Percentiles rank a stretch among this genome's conserved stretches.
Conservation (phyloP, 1,284 basidiomycete genomes). For the Hypsizygus ulmarius region DNA sequence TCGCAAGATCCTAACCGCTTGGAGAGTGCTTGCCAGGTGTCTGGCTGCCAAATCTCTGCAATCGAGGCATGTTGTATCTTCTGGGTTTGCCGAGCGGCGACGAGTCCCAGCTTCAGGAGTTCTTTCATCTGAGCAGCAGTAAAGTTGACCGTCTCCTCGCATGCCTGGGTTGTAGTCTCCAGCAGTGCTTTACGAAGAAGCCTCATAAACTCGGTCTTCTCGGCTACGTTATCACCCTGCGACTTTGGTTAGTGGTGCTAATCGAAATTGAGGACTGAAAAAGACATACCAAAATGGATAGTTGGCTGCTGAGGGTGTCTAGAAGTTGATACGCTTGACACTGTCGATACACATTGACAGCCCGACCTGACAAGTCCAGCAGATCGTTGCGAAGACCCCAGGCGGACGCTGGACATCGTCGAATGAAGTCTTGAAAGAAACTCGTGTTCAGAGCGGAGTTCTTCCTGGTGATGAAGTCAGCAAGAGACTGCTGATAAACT, state of each 20-base stretch:
- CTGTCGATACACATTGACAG: slow-evolving; percentile 75
- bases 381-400: slow-evolving; percentile 69
- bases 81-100: slow-evolving; percentile 65
- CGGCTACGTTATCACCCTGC: slow-evolving; percentile 28
- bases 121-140: slow-evolving; percentile 78
- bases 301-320: slow-evolving; percentile 61
- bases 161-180: slow-evolving; percentile 50
- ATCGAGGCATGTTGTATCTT: slow-evolving; percentile 33
- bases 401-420: slow-evolving; percentile 62
- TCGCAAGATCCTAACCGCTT: slow-evolving; percentile 31
- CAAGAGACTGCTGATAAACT: slow-evolving; percentile 67
- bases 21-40: slow-evolving; percentile 35
- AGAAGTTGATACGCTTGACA: slow-evolving; percentile 76
- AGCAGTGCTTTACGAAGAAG: slow-evolving; percentile 52
- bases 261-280: slow-evolving; percentile 7
- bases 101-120: slow-evolving; percentile 70
- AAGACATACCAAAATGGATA: slow-evolving; percentile 50
- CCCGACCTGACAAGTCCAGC: slow-evolving; percentile 50
- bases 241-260: slow-evolving; percentile 5
- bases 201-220: slow-evolving; percentile 51
- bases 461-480: slow-evolving; percentile 82
- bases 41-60: slow-evolving; percentile 34
- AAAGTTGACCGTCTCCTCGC: slow-evolving; percentile 46
- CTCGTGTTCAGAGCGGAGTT: slow-evolving; percentile 69
- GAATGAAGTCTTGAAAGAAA: slow-evolving; percentile 82